phyloP scores from a whole-genome alignment of 2,329 filamentous ascomycete genomes.

The Trichoderma pleuroti region DNA sequence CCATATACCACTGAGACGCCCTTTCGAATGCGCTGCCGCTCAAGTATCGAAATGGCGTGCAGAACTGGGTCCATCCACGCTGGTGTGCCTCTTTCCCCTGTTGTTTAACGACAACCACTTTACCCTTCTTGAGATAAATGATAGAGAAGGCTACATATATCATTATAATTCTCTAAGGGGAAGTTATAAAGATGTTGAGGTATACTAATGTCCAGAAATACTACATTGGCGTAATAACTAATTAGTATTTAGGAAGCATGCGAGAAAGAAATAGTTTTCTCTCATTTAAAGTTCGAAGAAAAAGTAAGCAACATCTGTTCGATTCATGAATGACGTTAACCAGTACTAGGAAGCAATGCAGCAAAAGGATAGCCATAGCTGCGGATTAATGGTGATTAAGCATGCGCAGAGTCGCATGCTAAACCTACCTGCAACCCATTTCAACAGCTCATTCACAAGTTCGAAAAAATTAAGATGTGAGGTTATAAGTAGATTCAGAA shows the following conservation, averaged over 20 bases:
- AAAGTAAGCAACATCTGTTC: not conserved
- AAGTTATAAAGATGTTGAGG: conserved; percentile 1
- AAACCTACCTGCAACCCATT: not conserved
- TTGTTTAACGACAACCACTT: conserved; percentile 13
- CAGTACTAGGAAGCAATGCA: not conserved
- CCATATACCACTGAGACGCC: conserved; percentile 1
- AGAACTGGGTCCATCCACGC: not conserved
- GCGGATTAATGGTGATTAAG: conserved; percentile 9
- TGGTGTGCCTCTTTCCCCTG: conserved; percentile 14
- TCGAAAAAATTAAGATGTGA: not conserved
- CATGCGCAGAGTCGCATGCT: conserved; percentile 5
- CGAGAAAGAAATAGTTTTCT: not conserved
- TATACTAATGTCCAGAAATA: not conserved
- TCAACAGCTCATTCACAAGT: not conserved
- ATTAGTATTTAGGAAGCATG: not conserved
- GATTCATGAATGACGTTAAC: not conserved
- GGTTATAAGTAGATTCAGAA: not conserved
- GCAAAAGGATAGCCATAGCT: conserved; percentile 9
- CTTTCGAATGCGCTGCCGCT: conserved; percentile 10
- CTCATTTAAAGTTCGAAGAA: not conserved
- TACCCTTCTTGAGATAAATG: conserved; percentile 17
- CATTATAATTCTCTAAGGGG: conserved; percentile 13
- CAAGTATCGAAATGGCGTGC: conserved; percentile 12
- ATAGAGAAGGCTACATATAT: not conserved
- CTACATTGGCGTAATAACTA: too few relatives aligned